These are phyloP conservation scores for Lentinula novae-zelandiae DNA, from an alignment of 1,284 basidiomycete genomes.

Conservation along the genomic window DNA sequence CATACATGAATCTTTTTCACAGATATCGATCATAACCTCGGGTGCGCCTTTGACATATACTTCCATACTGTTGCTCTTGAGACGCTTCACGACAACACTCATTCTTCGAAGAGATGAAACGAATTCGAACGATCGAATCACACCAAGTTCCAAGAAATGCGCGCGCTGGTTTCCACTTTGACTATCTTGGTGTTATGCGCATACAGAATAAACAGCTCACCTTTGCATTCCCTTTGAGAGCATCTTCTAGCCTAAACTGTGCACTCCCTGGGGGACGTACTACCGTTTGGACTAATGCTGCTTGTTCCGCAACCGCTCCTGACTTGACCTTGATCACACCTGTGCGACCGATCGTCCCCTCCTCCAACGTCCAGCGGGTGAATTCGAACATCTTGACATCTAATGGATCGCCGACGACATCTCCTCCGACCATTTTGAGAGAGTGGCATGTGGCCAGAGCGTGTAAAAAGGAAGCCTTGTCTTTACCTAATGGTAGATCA, in stretches of 20 bases:
- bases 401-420: conserved; percentile 91
- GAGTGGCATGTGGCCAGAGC: conserved; percentile 97
- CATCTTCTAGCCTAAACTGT: conserved; percentile 89
- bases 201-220: conserved; percentile 36
- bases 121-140: conserved; percentile 96
- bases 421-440: conserved; percentile 87
- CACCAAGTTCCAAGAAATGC: conserved; percentile 94
- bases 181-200: not conserved
- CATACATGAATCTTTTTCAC: conserved; percentile 80
- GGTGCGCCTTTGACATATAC: conserved; percentile 98
- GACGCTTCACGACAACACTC: conserved; percentile 96
- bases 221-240: conserved; percentile 76
- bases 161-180: conserved; percentile 59
- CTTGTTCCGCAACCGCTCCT: conserved; percentile 68
- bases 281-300: conserved; percentile 94
- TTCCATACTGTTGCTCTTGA: conserved; percentile 95
- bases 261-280: conserved; percentile 93
- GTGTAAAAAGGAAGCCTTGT: conserved; percentile 84
- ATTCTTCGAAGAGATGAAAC: conserved; percentile 91
- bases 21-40: conserved; percentile 96
- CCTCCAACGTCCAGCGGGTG: conserved; percentile 95
- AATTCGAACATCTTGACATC: conserved; percentile 99
- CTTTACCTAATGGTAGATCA: conserved; percentile 79
- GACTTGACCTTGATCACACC: conserved; percentile 66
- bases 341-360: conserved; percentile 72